Evolutionary conservation across 495 filamentous ascomycete genomes (phyloP).

Genomic region (Symbiotaphrina buchneri): DNA sequence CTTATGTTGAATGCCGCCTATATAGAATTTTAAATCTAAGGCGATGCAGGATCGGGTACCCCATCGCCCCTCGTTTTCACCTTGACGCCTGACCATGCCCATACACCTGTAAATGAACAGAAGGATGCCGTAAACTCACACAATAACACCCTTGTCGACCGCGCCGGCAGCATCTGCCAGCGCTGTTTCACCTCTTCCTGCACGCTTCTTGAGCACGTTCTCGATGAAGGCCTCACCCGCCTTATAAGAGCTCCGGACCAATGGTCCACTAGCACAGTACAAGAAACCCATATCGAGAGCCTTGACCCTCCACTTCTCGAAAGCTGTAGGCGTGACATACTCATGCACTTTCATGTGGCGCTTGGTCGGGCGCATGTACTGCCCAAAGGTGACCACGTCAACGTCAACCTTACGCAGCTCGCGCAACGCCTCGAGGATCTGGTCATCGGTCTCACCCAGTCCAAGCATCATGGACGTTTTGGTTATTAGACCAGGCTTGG

Average conservation of each 20-base stretch:
- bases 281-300: conserved; percentile 91
- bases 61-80: no score
- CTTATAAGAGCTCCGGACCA: conserved; percentile 90
- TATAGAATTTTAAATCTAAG: no score
- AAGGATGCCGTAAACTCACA: no score
- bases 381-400: conserved; percentile 92
- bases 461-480: conserved; percentile 97
- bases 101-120: no score
- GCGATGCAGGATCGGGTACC: no score
- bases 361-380: conserved; percentile 98
- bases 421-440: conserved; percentile 58
- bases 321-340: conserved; percentile 75
- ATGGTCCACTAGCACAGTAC: conserved; percentile 81
- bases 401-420: conserved; percentile 61
- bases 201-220: conserved; percentile 83
- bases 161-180: neutral
- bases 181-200: conserved; percentile 19
- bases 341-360: conserved; percentile 89
- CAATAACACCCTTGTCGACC: no score
- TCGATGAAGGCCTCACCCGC: conserved; percentile 97
- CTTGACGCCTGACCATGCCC: no score
- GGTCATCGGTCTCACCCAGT: conserved; percentile 77
- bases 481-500: conserved; percentile 57
- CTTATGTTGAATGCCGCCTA: no score
- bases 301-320: conserved; percentile 75